Conservation (phyloP, 1,139 yeast species). For the Hanseniaspora sp. region DNA sequence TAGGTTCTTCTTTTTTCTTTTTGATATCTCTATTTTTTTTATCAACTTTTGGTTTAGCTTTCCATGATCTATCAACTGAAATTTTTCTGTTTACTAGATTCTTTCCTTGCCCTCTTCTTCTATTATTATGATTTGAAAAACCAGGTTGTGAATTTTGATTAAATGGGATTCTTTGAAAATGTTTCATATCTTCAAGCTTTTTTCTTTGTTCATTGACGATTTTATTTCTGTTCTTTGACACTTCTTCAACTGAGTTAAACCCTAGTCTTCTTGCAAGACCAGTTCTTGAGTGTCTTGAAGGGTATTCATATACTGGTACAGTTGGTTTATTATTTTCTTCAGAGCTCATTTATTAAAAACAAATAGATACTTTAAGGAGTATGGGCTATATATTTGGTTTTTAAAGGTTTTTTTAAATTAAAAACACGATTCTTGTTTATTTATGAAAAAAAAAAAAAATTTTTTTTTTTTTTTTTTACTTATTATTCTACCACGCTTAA, state of each 20-base stretch:
- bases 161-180: background rate
- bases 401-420: no score
- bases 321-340: background rate
- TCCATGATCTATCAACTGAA: background rate
- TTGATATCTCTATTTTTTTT: background rate
- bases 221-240: slow-evolving; percentile 8
- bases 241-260: slow-evolving; percentile 9
- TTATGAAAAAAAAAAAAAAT: no score
- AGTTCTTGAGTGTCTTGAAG: slow-evolving; percentile 10
- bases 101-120: background rate
- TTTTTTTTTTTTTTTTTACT: no score
- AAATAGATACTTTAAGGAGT: no score
- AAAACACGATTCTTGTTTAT: no score
- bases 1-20: background rate
- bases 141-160: background rate
- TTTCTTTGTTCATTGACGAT: slow-evolving; percentile 7
- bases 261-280: slow-evolving; percentile 16
- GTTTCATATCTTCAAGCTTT: background rate
- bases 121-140: background rate
- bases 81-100: background rate
- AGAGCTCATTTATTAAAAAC: background rate
- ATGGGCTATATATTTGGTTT: no score
- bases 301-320: slow-evolving; percentile 4
- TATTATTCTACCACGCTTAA: background rate
- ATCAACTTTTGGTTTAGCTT: background rate